These are phyloP conservation scores for Anisodus tanguticus DNA, from an alignment of 257 asterid species.

Conservation along the genomic window DNA sequence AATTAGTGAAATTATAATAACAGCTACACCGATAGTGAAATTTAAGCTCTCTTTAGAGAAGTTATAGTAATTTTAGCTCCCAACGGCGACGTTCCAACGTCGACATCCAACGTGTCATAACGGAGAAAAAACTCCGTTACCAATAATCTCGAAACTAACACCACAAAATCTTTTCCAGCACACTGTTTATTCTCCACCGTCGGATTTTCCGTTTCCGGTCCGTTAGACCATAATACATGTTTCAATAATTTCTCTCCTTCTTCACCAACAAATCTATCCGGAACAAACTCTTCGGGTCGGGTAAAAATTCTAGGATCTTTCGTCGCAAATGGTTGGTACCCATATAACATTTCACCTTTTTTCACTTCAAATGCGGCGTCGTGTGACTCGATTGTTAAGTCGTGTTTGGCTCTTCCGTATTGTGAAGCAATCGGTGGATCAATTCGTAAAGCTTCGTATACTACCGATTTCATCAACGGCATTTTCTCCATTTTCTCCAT, in stretches of 20 bases:
- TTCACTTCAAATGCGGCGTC: constrained; percentile 64
- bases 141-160: constrained; percentile 67
- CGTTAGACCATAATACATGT: constrained; percentile 93
- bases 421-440: constrained; percentile 89
- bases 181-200: constrained; percentile 72
- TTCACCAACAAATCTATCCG: constrained; percentile 69
- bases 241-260: constrained; percentile 65
- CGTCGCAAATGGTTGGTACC: constrained; percentile 87
- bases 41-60: constrained; percentile 64
- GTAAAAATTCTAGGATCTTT: constrained; percentile 76
- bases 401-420: constrained; percentile 68
- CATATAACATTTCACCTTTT: constrained; percentile 72
- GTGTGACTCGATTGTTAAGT: constrained; percentile 71
- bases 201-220: constrained; percentile 73
- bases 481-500: constrained; percentile 67
- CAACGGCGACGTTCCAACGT: constrained; percentile 60
- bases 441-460: constrained; percentile 71
- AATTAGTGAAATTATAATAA: neutral
- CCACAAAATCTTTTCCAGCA: constrained; percentile 89
- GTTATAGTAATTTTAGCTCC: constrained; percentile 70
- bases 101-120: constrained; percentile 72
- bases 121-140: constrained; percentile 84
- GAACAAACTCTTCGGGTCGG: constrained; percentile 69
- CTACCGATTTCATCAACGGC: constrained; percentile 79
- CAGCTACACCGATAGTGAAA: neutral